These are phyloP conservation scores for Lipomyces starkeyi DNA, from an alignment of 805 yeast genomes.

Conservation along the genomic window DNA sequence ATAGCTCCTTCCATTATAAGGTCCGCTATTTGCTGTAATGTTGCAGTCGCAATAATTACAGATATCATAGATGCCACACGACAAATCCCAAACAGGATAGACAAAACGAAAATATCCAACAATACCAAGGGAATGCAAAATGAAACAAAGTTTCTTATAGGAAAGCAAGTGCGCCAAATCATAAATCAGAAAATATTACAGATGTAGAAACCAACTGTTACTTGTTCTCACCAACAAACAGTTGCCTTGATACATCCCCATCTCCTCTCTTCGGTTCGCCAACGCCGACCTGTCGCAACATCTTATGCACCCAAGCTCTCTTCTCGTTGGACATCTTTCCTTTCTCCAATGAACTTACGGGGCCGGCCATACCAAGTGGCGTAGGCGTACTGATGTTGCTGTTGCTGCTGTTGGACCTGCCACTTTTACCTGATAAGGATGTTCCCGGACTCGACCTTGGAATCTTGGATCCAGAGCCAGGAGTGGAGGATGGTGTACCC, in stretches of 20 bases:
- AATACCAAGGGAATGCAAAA: not conserved
- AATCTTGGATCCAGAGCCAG: slow-evolving; percentile 6
- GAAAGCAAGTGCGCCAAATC: not conserved
- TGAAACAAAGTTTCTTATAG: not conserved
- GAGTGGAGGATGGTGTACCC: slow-evolving; percentile 1
- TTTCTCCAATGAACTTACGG: slow-evolving; percentile 17
- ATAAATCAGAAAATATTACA: not conserved
- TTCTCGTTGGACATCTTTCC: slow-evolving; percentile 29
- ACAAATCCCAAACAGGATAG: no score
- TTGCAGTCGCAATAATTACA: no score
- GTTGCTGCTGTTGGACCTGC: not conserved
- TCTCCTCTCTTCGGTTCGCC: slow-evolving; percentile 11
- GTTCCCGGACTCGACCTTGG: not conserved
- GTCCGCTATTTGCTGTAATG: no score
- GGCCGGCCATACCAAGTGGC: slow-evolving; percentile 26
- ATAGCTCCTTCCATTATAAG: no score
- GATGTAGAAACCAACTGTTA: not conserved
- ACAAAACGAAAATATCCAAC: not conserved
- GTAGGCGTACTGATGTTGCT: slow-evolving; percentile 11
- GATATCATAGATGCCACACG: no score
- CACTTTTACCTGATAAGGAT: not conserved
- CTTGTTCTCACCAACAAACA: slow-evolving; percentile 14
- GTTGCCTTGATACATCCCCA: slow-evolving; percentile 7
- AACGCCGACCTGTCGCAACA: slow-evolving; percentile 28
- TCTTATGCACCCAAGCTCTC: slow-evolving; percentile 33